Percentiles rank a stretch among this genome's conserved stretches.
phyloP scores from a whole-genome alignment of 768 basidiomycete genomes.

The Termitomyces sp. region DNA sequence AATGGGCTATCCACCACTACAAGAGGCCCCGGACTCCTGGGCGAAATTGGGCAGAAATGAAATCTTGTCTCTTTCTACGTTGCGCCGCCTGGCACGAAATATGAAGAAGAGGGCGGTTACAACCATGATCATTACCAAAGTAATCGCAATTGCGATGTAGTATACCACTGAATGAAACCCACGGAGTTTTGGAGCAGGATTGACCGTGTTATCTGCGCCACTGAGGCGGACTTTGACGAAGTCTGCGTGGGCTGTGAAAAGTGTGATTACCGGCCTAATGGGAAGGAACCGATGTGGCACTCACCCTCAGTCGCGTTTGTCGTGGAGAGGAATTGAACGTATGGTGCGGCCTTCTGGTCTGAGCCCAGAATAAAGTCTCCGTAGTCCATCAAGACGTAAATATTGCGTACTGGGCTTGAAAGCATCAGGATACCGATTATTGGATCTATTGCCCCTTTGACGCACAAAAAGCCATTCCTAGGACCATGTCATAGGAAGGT shows the following conservation, averaged over 20 bases:
- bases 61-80: not conserved
- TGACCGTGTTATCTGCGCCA: slow-evolving; percentile 26
- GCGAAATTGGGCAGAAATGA: not conserved
- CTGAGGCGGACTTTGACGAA: slow-evolving; percentile 31
- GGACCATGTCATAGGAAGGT: slow-evolving; percentile 57
- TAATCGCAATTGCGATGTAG: slow-evolving; percentile 17
- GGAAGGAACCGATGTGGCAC: slow-evolving; percentile 8
- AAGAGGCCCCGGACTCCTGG: too few species aligned
- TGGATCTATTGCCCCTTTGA: slow-evolving; percentile 47
- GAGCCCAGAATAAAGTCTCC: slow-evolving; percentile 54
- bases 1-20: too few species aligned
- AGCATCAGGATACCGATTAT: not conserved
- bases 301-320: slow-evolving; percentile 44
- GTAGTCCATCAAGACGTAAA: slow-evolving; percentile 60
- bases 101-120: slow-evolving; percentile 12
- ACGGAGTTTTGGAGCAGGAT: slow-evolving; percentile 2
- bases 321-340: slow-evolving; percentile 57
- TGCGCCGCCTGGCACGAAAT: not conserved
- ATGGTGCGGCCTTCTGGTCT: slow-evolving; percentile 40
- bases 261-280: not conserved
- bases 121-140: slow-evolving; percentile 9
- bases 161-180: slow-evolving; percentile 9
- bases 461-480: slow-evolving; percentile 73
- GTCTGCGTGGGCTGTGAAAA: slow-evolving; percentile 28
- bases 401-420: slow-evolving; percentile 51